These are phyloP conservation scores for Clonostachys rhizophaga DNA, from an alignment of 2,329 filamentous ascomycete species.

Conservation along the genomic window DNA sequence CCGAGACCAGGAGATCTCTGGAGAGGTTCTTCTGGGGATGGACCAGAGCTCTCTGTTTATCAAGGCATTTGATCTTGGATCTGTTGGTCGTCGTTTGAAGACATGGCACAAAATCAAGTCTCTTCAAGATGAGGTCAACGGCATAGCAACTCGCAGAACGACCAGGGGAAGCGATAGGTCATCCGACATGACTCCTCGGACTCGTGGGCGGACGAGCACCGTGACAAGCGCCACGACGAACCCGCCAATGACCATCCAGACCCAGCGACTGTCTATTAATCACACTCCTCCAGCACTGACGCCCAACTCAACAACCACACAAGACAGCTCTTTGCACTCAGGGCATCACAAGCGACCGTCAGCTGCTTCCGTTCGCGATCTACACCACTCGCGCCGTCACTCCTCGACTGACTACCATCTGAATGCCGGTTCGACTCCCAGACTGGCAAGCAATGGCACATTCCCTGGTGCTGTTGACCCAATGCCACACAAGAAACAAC, in stretches of 20 bases:
- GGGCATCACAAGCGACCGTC: slow-evolving; percentile 61
- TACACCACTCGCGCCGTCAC: slow-evolving; percentile 81
- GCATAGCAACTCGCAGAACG: slow-evolving; percentile 40
- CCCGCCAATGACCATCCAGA: slow-evolving; percentile 39
- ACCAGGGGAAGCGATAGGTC: slow-evolving; percentile 55
- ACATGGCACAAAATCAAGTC: slow-evolving; percentile 96
- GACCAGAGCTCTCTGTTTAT: slow-evolving; percentile 93
- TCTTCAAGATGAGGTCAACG: slow-evolving; percentile 80
- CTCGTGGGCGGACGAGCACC: slow-evolving; percentile 53
- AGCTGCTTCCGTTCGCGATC: slow-evolving; percentile 74
- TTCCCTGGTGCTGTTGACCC: slow-evolving; percentile 32
- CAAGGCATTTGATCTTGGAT: slow-evolving; percentile 90
- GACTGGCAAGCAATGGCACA: slow-evolving; percentile 34
- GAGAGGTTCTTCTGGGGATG: slow-evolving; percentile 90
- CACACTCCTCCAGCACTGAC: slow-evolving; percentile 42
- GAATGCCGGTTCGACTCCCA: slow-evolving; percentile 20
- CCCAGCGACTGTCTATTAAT: slow-evolving; percentile 40
- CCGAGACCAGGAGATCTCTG: slow-evolving; percentile 90
- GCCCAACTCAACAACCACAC: slow-evolving; percentile 26
- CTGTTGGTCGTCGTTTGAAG: slow-evolving; percentile 82
- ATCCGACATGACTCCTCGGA: slow-evolving; percentile 44
- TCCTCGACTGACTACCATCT: slow-evolving; percentile 75
- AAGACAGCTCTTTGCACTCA: slow-evolving; percentile 40
- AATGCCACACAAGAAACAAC: slow-evolving; percentile 54
- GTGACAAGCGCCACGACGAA: slow-evolving; percentile 43